phyloP scores from a whole-genome alignment of 139 green algal species.

The Pleodorina starrii region DNA sequence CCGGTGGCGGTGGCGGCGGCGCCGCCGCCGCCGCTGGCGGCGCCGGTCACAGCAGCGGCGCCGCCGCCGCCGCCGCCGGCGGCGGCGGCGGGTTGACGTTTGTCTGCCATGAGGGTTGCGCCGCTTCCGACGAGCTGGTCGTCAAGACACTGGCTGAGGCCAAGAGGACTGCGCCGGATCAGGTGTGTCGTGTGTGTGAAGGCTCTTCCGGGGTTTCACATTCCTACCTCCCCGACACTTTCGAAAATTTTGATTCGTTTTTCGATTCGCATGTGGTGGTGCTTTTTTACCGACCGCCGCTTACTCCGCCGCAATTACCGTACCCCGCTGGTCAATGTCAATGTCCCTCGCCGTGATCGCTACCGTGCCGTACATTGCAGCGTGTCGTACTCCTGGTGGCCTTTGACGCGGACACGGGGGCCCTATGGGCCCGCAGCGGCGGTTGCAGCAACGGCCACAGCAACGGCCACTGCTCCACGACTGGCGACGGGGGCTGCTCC shows the following conservation, averaged over 20 bases:
- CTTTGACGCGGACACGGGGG: conserved; percentile 9
- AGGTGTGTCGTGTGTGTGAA: too few relatives aligned
- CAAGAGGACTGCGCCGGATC: too few relatives aligned
- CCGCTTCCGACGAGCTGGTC: neutral
- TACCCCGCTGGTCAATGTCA: too few relatives aligned
- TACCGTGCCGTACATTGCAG: neutral
- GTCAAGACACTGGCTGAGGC: too few relatives aligned
- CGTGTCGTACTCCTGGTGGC: conserved; percentile 5
- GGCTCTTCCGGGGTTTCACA: too few relatives aligned
- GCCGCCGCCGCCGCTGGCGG: neutral
- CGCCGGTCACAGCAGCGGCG: neutral
- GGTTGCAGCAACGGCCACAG: neutral
- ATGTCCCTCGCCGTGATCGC: too few relatives aligned
- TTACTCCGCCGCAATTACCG: too few relatives aligned
- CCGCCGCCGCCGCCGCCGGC: neutral
- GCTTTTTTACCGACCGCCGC: too few relatives aligned
- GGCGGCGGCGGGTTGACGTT: neutral
- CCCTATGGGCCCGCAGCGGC: neutral
- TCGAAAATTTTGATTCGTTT: too few relatives aligned
- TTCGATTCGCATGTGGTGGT: too few relatives aligned
- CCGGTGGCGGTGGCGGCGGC: neutral
- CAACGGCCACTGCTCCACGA: neutral
- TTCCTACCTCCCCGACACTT: too few relatives aligned
- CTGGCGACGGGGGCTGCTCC: neutral
- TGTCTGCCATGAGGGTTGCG: neutral